phyloP scores from a whole-genome alignment of 306 rosid genomes.

The Elaeagnus macrophylla region DNA sequence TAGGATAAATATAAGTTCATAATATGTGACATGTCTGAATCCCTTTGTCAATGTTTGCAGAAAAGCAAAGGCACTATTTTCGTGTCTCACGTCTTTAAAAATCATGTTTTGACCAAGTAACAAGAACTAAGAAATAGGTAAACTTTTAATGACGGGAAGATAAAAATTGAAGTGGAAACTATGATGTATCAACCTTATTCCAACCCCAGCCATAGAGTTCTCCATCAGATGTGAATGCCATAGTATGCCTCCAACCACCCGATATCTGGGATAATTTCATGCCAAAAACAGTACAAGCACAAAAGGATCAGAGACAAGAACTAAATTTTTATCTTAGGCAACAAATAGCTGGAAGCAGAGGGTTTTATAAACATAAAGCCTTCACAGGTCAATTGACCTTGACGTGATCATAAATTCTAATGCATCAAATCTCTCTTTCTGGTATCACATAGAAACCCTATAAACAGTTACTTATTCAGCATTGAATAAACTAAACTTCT shows the following conservation, averaged over 20 bases:
- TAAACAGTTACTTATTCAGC: too few species aligned
- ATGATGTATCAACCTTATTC: constrained; percentile 62
- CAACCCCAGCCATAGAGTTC: constrained; percentile 95
- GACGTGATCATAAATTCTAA: too few species aligned
- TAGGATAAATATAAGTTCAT: too few species aligned
- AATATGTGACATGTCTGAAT: too few species aligned
- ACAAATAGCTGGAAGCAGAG: not conserved
- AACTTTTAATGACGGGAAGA: constrained; percentile 10
- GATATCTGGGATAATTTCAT: constrained; percentile 52
- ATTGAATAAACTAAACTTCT: too few species aligned
- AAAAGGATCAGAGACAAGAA: constrained; percentile 7
- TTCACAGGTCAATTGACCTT: too few species aligned
- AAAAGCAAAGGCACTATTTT: too few species aligned
- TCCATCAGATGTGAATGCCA: constrained; percentile 82
- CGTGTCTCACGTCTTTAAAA: too few species aligned
- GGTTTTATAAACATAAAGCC: too few species aligned
- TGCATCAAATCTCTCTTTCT: too few species aligned
- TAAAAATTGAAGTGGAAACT: not conserved
- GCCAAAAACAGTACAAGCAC: constrained; percentile 19
- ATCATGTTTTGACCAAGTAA: not conserved
- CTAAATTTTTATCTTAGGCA: not conserved
- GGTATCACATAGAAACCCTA: too few species aligned
- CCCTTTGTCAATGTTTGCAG: too few species aligned
- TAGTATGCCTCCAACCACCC: constrained; percentile 97
- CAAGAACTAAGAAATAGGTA: constrained; percentile 14